These are phyloP conservation scores for Eudorina sp. DNA, from an alignment of 139 green algal species.

Conservation along the genomic window DNA sequence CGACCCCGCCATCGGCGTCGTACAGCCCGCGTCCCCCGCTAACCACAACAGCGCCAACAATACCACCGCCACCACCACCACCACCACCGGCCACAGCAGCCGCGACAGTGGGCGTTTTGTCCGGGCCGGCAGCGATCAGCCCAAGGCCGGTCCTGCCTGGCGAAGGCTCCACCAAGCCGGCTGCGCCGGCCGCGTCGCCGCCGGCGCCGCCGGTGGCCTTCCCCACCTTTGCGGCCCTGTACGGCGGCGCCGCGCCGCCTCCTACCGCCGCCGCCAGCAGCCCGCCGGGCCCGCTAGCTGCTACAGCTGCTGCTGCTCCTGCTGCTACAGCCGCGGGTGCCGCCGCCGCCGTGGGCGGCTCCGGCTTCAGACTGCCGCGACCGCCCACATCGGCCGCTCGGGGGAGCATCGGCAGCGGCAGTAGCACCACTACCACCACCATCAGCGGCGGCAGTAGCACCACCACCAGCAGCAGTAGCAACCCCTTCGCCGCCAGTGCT, in stretches of 20 bases:
- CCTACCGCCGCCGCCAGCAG: background rate
- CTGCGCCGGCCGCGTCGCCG: background rate
- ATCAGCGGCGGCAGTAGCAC: background rate
- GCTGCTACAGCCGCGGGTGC: background rate
- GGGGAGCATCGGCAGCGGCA: no score
- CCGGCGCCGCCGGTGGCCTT: background rate
- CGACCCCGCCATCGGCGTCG: no score
- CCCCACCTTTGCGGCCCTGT: background rate
- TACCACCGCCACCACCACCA: no score
- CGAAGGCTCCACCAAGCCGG: background rate
- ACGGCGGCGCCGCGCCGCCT: background rate
- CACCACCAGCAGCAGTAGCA: background rate
- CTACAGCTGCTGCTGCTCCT: background rate
- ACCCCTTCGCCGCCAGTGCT: constrained; percentile 26
- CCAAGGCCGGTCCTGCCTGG: no score
- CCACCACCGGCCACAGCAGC: background rate
- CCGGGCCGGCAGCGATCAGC: no score
- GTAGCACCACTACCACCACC: background rate
- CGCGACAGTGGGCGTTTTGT: background rate
- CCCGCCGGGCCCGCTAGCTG: no score
- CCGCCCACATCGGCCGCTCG: background rate
- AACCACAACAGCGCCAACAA: no score
- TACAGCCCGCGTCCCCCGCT: no score
- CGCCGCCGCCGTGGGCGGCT: background rate
- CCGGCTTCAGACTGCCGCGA: background rate